Conservation (phyloP, 2,329 filamentous ascomycete species). For the Podosphaera xanthii region DNA sequence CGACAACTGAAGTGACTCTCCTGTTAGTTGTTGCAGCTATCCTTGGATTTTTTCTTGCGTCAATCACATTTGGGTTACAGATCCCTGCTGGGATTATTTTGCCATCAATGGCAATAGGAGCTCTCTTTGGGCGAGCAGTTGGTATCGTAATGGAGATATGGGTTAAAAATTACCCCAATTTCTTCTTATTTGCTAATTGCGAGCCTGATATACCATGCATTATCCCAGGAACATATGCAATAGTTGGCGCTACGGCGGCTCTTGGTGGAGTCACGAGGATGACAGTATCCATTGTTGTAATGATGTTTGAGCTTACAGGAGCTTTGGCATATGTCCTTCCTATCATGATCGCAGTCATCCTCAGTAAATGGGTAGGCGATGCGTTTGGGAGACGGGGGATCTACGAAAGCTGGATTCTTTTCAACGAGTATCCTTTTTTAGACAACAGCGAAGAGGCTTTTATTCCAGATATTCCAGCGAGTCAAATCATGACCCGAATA, state of each 20-base stretch:
- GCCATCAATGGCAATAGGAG: slow-evolving; percentile 88
- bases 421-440: slow-evolving; percentile 87
- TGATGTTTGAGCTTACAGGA: slow-evolving; percentile 97
- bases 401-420: slow-evolving; percentile 93
- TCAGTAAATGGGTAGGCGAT: slow-evolving; percentile 95
- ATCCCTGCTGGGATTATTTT: slow-evolving; percentile 91
- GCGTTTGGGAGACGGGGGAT: slow-evolving; percentile 82
- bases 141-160: slow-evolving; percentile 78
- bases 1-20: slow-evolving; percentile 56
- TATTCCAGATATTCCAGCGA: slow-evolving; percentile 66
- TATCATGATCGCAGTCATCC: slow-evolving; percentile 98
- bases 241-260: slow-evolving; percentile 86
- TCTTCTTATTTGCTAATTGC: slow-evolving; percentile 58
- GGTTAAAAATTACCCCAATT: slow-evolving; percentile 55
- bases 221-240: slow-evolving; percentile 86
- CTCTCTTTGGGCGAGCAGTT: slow-evolving; percentile 67
- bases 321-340: slow-evolving; percentile 89
- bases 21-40: slow-evolving; percentile 62
- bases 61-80: slow-evolving; percentile 78
- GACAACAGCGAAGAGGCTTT: slow-evolving; percentile 65
- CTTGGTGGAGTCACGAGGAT: slow-evolving; percentile 83
- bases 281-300: slow-evolving; percentile 95
- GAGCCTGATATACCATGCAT: slow-evolving; percentile 72
- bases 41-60: slow-evolving; percentile 65
- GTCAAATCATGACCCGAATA: slow-evolving; percentile 75